Percentiles rank a stretch among this genome's conserved stretches.
These are phyloP conservation scores for Podaxis mareebaensis DNA, from an alignment of 768 basidiomycete species.

Conservation along the genomic window DNA sequence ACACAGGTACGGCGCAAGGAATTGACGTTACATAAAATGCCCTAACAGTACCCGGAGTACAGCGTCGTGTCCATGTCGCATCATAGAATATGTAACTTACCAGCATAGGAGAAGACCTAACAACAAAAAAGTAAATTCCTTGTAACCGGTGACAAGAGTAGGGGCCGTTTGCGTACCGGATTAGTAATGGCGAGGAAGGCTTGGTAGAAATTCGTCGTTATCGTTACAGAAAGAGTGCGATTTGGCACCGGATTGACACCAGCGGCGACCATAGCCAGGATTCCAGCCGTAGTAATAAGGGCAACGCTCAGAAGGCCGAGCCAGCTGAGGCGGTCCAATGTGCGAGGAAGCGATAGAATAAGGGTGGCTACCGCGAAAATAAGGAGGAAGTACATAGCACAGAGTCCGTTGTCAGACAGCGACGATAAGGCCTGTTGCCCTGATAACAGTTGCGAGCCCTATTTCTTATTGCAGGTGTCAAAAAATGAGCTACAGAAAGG, in stretches of 20 bases:
- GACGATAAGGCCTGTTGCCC: conserved; percentile 53
- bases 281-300: conserved; percentile 44
- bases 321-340: conserved; percentile 46
- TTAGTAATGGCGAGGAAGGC: conserved; percentile 56
- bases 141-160: not conserved
- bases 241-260: conserved; percentile 44
- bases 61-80: not conserved
- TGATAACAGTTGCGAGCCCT: conserved; percentile 51
- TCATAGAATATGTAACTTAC: not conserved
- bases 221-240: conserved; percentile 37
- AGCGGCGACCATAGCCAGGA: conserved; percentile 53
- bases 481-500: not conserved
- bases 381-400: conserved; percentile 42
- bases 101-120: conserved; percentile 14
- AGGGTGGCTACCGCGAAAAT: conserved; percentile 48
- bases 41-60: not conserved
- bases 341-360: conserved; percentile 46
- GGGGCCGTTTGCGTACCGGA: conserved; percentile 34
- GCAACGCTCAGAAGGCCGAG: conserved; percentile 44
- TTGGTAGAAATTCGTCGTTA: conserved; percentile 42
- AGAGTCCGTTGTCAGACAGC: conserved; percentile 49
- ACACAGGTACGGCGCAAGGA: not conserved
- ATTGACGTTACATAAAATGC: conserved; percentile 9
- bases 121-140: not conserved
- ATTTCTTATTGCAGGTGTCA: not conserved